Evolutionary conservation across 2,329 filamentous ascomycete species (phyloP), one percentile per base, ranked within the genome.

Genomic region (Penicillium sp.): DNA sequence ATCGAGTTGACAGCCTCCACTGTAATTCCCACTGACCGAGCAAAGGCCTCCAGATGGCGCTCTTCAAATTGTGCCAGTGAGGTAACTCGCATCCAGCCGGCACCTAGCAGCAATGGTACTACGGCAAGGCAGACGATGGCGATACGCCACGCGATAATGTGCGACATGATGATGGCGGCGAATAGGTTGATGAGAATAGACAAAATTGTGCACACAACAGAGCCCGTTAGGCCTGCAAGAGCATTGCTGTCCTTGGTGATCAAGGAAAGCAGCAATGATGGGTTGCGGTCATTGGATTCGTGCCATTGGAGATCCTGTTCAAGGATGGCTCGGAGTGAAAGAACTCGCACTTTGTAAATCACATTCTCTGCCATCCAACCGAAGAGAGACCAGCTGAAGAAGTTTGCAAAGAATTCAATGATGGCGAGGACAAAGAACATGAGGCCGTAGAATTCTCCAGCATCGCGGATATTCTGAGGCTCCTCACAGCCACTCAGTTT

Each of bases 101-200:
- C 81, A 1, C 84, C 85, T 0, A 92, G 77, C 7, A 90, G 80
- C 4, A 90, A 71, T 0, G 88, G 89, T 0, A 90, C 83, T 6
- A 84, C 79, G 0, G 87, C 81, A 9, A 92, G 78, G 51, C 86
- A 87, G 3, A 91, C 88, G 14, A 92, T 73, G 0, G 88, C 88
- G 57, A 92, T 89, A 64, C 84, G 88, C 89, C 89, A 92, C 2
- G 86, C 86, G 42, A 92, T 78, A 42, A 89, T 83, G 59, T 89
- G 86, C 0, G 87, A 85, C 11, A 91, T 69, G 37, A 88, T 82
- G 53, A 90, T 85, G 1, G 85, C 87, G 0, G 82, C 84, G 16
- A 90, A 60, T 26, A 90, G 82, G 69, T 88, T 90, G 60, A 90
- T 81, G 4, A 82, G 61, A 20, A 89, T 87, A 0, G 87, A 86